Base-by-base conservation (phyloP, 345 rosid genomes). In the Lumnitzera racemosa region DNA sequence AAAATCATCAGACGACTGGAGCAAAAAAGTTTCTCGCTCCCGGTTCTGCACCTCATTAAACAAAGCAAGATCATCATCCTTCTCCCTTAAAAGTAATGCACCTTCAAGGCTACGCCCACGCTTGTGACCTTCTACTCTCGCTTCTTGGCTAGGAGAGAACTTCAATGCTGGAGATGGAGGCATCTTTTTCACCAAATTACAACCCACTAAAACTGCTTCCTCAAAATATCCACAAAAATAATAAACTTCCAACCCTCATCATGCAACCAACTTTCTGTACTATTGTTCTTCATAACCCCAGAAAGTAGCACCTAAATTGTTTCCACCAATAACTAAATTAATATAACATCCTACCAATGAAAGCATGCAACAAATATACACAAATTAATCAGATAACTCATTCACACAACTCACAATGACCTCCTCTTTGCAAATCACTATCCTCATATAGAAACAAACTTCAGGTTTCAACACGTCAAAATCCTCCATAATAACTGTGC, bases 101-200 rank as follows among this genome's bases (percentile, higher is more conserved):
- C 90, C 81, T 63, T 87, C 99, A 48, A 87, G 71, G 68, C 97
- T 90, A 29, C 68, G 82, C 17, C 95, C 94, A 17, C 95, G 75
- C 70, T 73, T 87, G 57, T 94, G 97, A 54, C 71, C 67, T 50
- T 81, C 89, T 53, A 67, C 81, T 65, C 77, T 72, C 43, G 68
- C 70, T 70, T 86, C 96, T 63, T 89, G 83, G 65, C 87, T 79
- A 1, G 99, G 95, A 17, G 96, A 88, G 72, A 68, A 83, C 70
- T 83, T 78, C 80, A 83, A 62, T 16, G 91, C 88, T 5, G 99
- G 90, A 56, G 96, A 90, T 71, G 96, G 94, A 64, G 97, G 91
- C 99, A 94, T 94, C 69, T 63, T 75, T 15, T 11, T 60, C 13
- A 4, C 51, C 59, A 62, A 66, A 31, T 43, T n/a, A n/a, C 15